Evolutionary conservation across 2,329 filamentous ascomycete species (phyloP), one percentile per base, ranked within the genome.

Genomic region (Calonectria henricotiae): DNA sequence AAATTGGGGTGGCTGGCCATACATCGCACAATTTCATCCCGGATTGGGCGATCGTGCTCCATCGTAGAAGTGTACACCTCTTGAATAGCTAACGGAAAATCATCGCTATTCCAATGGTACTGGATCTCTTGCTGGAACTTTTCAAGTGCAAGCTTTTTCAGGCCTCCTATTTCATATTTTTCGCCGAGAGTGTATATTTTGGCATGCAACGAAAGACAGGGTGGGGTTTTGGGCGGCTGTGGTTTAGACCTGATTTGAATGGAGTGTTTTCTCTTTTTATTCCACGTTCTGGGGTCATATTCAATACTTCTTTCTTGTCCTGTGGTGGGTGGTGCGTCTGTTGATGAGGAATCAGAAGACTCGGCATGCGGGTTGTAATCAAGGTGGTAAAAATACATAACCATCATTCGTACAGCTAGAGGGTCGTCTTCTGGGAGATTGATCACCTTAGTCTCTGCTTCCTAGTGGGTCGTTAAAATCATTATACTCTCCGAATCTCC

Each of bases 1-100:
- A 58, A 37, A n/a, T 4, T 25, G 13, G 32, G 51, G 9, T 58
- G 51, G 32, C 32, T 58, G 20, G 35, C 15, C 51, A 58, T 58
- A 32, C 51, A 58, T 25, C 51, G 51, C 20, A 58, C 35, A 6
- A 58, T 58, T 37, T 58, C 51, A 58, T 58, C 51, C 7, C 51
- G 32, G 32, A 58, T 32, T 9, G 32, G 32, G 51, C 51, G 51
- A 20, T 58, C 51, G 2, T 58, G 51, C 1, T 39, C 32, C 51
- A 58, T 15, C 8, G 51, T 58, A 17, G 51, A 39, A 4, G 51
- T 58, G 7, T 58, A 58, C 32, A 25, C 51, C 20, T 39, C 51
- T 17, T 58, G 51, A 25, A 58, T 58, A 5, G 51, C 51, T 7
- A 58, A 4, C 20, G 51, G 51, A 2, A 58, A 39, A 17, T 58